phyloP scores from a whole-genome alignment of 306 rosid genomes.

The Medicago arabica region DNA sequence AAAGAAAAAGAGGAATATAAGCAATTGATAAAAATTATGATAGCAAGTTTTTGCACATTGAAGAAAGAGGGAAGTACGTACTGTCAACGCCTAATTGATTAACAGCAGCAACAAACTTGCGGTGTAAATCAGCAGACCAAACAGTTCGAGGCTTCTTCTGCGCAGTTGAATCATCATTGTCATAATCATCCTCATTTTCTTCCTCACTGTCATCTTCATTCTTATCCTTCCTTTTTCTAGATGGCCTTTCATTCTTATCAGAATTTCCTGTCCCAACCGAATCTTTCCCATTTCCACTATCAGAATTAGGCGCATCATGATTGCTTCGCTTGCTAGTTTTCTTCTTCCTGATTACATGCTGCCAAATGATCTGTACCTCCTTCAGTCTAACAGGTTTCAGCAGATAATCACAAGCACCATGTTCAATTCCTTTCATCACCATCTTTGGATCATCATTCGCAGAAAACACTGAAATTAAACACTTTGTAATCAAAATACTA shows the following conservation, averaged over 20 bases:
- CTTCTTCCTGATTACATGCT: conserved; percentile 85
- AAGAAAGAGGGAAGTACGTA: conserved; percentile 52
- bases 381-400: conserved; percentile 89
- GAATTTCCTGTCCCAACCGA: conserved; percentile 47
- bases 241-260: conserved; percentile 65
- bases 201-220: conserved; percentile 55
- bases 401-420: conserved; percentile 95
- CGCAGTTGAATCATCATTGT: conserved; percentile 61
- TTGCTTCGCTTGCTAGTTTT: conserved; percentile 46
- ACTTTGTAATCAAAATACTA: background rate
- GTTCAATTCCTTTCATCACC: conserved; percentile 91
- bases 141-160: conserved; percentile 94
- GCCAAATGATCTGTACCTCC: conserved; percentile 93
- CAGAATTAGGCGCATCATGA: conserved; percentile 47
- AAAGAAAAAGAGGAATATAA: background rate
- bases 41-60: background rate
- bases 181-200: conserved; percentile 55
- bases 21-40: background rate
- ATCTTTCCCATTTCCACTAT: conserved; percentile 44
- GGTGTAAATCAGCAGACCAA: conserved; percentile 85
- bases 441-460: conserved; percentile 76
- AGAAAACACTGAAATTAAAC: conserved; percentile 74
- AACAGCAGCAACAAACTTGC: conserved; percentile 89
- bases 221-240: conserved; percentile 79
- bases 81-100: conserved; percentile 89